Conservation (phyloP, 2,329 filamentous ascomycete species). For the Pseudodiploospora longispora region DNA sequence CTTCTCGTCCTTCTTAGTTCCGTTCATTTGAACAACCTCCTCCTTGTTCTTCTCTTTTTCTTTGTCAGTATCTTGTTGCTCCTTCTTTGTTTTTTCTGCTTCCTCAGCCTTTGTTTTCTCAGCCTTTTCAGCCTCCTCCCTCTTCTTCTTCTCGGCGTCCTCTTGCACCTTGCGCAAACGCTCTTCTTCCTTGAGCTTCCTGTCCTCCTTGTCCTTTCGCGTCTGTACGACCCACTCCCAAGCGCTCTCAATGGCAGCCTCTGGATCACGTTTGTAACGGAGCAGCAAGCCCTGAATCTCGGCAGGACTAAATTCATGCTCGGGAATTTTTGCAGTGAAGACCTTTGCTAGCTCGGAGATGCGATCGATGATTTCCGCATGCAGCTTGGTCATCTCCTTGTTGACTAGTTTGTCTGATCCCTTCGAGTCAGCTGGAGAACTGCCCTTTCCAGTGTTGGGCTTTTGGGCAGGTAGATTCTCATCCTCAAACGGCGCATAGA, state of each 20-base stretch:
- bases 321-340: conserved; percentile 45
- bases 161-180: conserved; percentile 28
- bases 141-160: conserved; percentile 22
- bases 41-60: conserved; percentile 2
- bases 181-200: conserved; percentile 34
- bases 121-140: conserved; percentile 22
- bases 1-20: conserved; percentile 7
- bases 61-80: conserved; percentile 15
- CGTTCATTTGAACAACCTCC: neutral
- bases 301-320: conserved; percentile 49
- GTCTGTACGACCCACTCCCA: conserved; percentile 43
- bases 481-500: conserved; percentile 45
- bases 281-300: conserved; percentile 53
- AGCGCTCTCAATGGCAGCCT: conserved; percentile 37
- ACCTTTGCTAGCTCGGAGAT: conserved; percentile 37
- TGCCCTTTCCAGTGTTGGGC: conserved; percentile 7
- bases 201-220: conserved; percentile 40
- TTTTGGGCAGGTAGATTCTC: conserved; percentile 11
- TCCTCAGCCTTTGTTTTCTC: conserved; percentile 18
- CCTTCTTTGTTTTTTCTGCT: conserved; percentile 14
- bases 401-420: conserved; percentile 21
- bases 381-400: conserved; percentile 21
- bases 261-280: conserved; percentile 45
- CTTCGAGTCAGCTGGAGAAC: conserved; percentile 9
- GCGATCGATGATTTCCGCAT: conserved; percentile 27